Evolutionary conservation across 2,329 filamentous ascomycete species (phyloP), one percentile per base, ranked within the genome.

Genomic region (Colletotrichum graminicola): DNA sequence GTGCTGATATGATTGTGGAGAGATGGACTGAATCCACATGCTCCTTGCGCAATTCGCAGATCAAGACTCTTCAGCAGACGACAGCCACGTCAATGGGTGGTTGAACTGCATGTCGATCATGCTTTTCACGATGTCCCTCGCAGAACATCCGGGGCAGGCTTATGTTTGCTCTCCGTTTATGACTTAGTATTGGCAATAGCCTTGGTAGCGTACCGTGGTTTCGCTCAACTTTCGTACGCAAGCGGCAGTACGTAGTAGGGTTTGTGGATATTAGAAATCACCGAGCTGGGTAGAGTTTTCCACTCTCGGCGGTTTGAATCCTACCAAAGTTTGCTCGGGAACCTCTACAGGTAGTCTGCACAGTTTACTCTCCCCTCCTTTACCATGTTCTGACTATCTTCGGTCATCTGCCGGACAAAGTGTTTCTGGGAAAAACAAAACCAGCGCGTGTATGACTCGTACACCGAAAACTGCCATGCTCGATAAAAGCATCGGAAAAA

Each of bases 181-280:
- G 14, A 18, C 16, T 41, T 18, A 1, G 45, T 3, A 49, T 23
- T 6, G n/a, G n/a, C n/a, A n/a, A n/a, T 49, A 2, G 12, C 21
- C 23, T 12, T 49, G n/a, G 45, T 26, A 21, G n/a, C n/a, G 8
- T 23, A 8, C 6, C 21, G 43, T 47, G 21, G 21, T n/a, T 47
- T 47, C 10, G 3, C 43, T 23, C 8, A 47, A 4, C 43, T 12
- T 11, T 47, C 7, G 21, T 47, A 21, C n/a, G 18, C 4, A 47
- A 47, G 43, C 4, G n/a, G n/a, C 29, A 29, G 29, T n/a, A n/a
- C n/a, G n/a, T n/a, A n/a, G n/a, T n/a, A 47, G 8, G 21, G 8
- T 23, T 11, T 47, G 43, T 23, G 43, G 7, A 78, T 78, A 2
- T 71, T 32, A 32, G 21, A 41, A 41, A 41, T 10, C 16, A 41